These are phyloP conservation scores for Saccharomycopsis capsularis DNA, from an alignment of 805 yeast species.

Conservation along the genomic window DNA sequence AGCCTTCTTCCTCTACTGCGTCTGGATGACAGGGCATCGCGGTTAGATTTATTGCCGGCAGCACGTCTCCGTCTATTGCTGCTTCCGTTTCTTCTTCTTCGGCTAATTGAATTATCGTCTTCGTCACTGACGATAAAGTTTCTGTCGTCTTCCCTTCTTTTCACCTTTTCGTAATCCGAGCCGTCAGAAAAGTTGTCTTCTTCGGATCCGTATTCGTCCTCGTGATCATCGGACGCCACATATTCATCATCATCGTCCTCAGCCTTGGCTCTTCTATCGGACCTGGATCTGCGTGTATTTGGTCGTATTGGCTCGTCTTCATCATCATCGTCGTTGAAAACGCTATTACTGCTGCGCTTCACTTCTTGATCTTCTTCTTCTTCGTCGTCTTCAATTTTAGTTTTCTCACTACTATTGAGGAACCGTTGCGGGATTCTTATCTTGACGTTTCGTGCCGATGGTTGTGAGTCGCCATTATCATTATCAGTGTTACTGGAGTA, in stretches of 20 bases:
- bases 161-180: conserved; percentile 14
- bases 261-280: conserved; percentile 29
- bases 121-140: conserved; percentile 27
- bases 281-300: conserved; percentile 18
- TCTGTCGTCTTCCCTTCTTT: conserved; percentile 22
- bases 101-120: conserved; percentile 4
- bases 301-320: conserved; percentile 24
- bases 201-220: conserved; percentile 20
- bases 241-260: conserved; percentile 33
- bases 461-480: conserved; percentile 16
- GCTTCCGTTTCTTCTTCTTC: conserved; percentile 20
- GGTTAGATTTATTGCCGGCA: too few species aligned
- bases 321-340: conserved; percentile 22
- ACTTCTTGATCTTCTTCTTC: conserved; percentile 14
- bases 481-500: conserved; percentile 8
- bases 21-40: too few species aligned
- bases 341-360: conserved; percentile 20
- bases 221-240: conserved; percentile 21
- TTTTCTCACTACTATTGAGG: neutral
- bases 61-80: conserved; percentile 19
- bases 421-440: conserved; percentile 7
- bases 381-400: conserved; percentile 10
- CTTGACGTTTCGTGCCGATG: conserved; percentile 24
- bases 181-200: conserved; percentile 19
- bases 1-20: conserved; percentile 22